Base-by-base conservation (phyloP, 2,329 filamentous ascomycete species). In the Volutella citrinella region DNA sequence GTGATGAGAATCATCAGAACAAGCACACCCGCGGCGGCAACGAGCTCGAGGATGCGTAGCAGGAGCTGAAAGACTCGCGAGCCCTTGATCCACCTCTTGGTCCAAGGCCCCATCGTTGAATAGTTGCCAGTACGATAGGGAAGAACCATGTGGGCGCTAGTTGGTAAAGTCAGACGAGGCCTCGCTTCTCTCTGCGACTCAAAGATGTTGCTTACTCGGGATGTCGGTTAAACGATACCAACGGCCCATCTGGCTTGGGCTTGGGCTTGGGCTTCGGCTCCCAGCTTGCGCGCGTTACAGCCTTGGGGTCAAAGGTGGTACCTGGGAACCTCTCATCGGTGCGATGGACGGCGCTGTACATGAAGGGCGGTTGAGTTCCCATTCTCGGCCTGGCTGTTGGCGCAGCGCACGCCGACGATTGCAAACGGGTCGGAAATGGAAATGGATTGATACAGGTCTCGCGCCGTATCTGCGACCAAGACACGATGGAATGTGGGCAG, bases 141-240 rank as follows among this genome's bases (percentile, higher is more conserved):
- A 19, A 84, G 69, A 32, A 84, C 73, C 46, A 76, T 66, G 51
- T 84, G 85, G 45, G 80, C 62, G 54, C 75, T 78, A 34, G 10
- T 15, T 28, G 20, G n/a, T n/a, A n/a, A n/a, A n/a, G n/a, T n/a
- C n/a, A n/a, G n/a, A n/a, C n/a, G n/a, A n/a, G n/a, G n/a, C n/a
- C n/a, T n/a, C n/a, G n/a, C n/a, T n/a, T n/a, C n/a, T n/a, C n/a
- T n/a, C n/a, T n/a, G n/a, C n/a, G 8, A 22, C 12, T 22, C 20
- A 22, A 25, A 7, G 18, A 16, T 14, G 16, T 16, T 13, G 66
- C 80, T 55, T 73, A 88, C 83, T 96, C 89, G 3, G 90, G 89
- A 61, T 95, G 90, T 38, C 78, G 75, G 60, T 94, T 93, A 70
- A 95, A 84, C 40, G 84, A 76, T 43, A 96, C 66, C 45, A 94